These are phyloP conservation scores for Raffaelea arxii DNA, from an alignment of 2,329 filamentous ascomycete species.

Conservation along the genomic window DNA sequence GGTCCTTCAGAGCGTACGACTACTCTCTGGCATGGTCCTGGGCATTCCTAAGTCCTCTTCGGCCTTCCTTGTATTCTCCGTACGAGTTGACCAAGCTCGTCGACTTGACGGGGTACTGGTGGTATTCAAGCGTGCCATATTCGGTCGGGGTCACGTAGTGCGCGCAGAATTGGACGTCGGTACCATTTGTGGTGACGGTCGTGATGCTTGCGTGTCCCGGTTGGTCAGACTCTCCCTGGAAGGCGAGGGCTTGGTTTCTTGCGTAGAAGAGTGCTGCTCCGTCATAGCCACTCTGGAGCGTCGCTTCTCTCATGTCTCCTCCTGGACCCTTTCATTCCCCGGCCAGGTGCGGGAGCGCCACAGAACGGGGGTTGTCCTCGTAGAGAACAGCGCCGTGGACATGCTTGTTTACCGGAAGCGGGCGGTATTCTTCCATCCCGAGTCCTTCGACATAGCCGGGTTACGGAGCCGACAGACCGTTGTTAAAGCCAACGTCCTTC, in stretches of 20 bases:
- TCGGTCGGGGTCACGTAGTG: constrained; percentile 14
- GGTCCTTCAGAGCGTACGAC: constrained; percentile 7
- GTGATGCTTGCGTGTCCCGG: constrained; percentile 14
- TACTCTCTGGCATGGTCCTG: constrained; percentile 6
- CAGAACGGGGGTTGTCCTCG: constrained; percentile 11
- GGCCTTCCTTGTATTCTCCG: constrained; percentile 1
- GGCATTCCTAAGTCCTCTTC: constrained; percentile 5
- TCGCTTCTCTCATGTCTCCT: constrained; percentile 9
- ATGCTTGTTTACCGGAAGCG: constrained; percentile 9
- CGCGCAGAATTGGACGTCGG: constrained; percentile 15
- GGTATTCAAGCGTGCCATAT: constrained; percentile 8
- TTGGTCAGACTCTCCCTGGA: constrained; percentile 10
- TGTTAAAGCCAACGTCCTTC: constrained; percentile 18
- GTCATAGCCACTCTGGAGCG: constrained; percentile 10
- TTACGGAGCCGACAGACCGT: constrained; percentile 17
- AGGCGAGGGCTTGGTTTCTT: constrained; percentile 16
- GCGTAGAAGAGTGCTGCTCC: constrained; percentile 19
- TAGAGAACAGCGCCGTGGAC: constrained; percentile 12
- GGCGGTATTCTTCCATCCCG: constrained; percentile 7
- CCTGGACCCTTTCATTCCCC: too few species aligned
- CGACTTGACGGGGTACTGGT: constrained; percentile 14
- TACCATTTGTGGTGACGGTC: constrained; percentile 19
- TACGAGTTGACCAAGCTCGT: constrained; percentile 6
- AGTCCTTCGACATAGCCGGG: constrained; percentile 20
- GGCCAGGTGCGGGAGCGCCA: constrained; percentile 18